Evolutionary conservation across 208 protist genomes (phyloP), one percentile per base, ranked within the genome.

Genomic region (Crithidia sp.): DNA sequence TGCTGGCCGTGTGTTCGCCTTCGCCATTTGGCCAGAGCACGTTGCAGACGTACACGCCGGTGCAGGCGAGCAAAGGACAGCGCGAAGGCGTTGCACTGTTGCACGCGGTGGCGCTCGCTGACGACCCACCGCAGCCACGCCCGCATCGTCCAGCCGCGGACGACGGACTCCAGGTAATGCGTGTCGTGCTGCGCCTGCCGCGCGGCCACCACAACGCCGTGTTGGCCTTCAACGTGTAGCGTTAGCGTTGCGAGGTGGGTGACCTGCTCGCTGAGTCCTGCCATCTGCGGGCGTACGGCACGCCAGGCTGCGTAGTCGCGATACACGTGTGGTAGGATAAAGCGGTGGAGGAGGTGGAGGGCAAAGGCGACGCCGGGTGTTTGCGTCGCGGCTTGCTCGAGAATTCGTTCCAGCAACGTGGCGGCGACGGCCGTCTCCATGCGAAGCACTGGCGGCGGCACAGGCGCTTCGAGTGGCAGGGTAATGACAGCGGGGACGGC

Each of bases 241-340:
- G 83, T 83, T 1, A 95, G 57, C 53, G 77, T 57, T 8, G 82
- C 44, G 43, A 97, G 79, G 63, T 90, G 87, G n/a, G 73, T 71
- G 28, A 95, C 81, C 75, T 95, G 88, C 70, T 92, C 88, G 50
- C 84, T 86, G 45, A 97, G 68, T 44, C 77, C 77, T 52, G 85
- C 87, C 47, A 89, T 56, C 39, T 52, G 58, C 19, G 90, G 93
- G 37, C 91, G 61, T 39, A 86, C 62, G 2, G 72, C 40, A 13
- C 70, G 41, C 58, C 79, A 82, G 12, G 72, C 53, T 16, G 69
- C 45, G 81, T 85, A 95, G 67, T 88, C 79, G 12, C 82, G 71
- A 73, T 95, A 97, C 28, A 97, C 39, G 79, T 95, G 89, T 7
- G 93, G 93, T 9, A 95, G 58, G 9, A 97, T 65, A 75, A 91